Evolutionary conservation across 2,329 filamentous ascomycete genomes (phyloP).

Genomic region (Colletotrichum shisoi): DNA sequence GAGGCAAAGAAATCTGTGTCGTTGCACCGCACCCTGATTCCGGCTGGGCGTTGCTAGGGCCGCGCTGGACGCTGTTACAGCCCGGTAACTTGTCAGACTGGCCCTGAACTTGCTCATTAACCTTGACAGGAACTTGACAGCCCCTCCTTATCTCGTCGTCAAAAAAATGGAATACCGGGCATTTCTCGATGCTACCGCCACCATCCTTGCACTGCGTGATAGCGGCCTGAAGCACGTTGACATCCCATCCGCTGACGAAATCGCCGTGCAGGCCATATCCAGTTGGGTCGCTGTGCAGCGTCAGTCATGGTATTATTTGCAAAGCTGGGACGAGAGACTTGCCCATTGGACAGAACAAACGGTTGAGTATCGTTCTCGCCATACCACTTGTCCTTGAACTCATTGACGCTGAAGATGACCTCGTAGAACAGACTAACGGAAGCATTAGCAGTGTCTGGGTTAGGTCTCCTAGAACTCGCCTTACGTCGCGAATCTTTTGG

Average conservation of each 20-base stretch:
- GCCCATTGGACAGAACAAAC: slow-evolving; percentile 72
- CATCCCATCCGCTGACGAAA: slow-evolving; percentile 77
- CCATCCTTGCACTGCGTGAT: slow-evolving; percentile 71
- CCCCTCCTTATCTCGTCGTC: slow-evolving; percentile 51
- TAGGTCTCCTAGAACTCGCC: not conserved
- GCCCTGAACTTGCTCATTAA: slow-evolving; percentile 57
- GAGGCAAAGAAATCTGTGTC: slow-evolving; percentile 49
- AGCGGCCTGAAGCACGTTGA: slow-evolving; percentile 68
- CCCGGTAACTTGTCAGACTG: slow-evolving; percentile 61
- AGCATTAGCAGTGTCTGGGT: not conserved
- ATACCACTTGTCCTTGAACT: slow-evolving; percentile 62
- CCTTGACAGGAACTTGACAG: slow-evolving; percentile 60
- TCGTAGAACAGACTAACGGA: slow-evolving; percentile 58
- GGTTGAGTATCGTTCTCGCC: slow-evolving; percentile 58
- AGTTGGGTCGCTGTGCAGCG: slow-evolving; percentile 54
- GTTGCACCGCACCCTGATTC: slow-evolving; percentile 48
- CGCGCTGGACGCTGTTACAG: slow-evolving; percentile 56
- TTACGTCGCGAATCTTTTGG: slow-evolving; percentile 61
- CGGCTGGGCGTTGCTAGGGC: slow-evolving; percentile 41
- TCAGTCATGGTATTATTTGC: slow-evolving; percentile 50
- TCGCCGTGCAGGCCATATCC: slow-evolving; percentile 76
- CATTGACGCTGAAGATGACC: slow-evolving; percentile 66
- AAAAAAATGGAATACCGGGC: slow-evolving; percentile 60
- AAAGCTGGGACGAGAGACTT: slow-evolving; percentile 5
- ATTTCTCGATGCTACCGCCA: slow-evolving; percentile 67